Evolutionary conservation across 768 basidiomycete species (phyloP).

Genomic region (Boletus reticuloceps): DNA sequence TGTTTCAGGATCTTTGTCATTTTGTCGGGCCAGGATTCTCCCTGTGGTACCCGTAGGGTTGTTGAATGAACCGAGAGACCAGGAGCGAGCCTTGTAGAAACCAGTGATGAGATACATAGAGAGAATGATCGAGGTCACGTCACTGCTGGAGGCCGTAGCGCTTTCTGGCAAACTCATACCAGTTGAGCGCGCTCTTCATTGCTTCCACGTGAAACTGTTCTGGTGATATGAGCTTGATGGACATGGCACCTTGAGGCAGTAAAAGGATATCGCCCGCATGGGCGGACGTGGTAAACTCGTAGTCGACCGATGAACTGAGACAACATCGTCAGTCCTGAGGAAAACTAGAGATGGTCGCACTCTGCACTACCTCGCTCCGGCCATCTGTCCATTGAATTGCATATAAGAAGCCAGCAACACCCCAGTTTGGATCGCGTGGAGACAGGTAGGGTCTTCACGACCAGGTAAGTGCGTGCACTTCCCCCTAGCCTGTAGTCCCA

Average conservation of each 20-base stretch:
- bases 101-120: slow-evolving; percentile 2
- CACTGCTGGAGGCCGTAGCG: neutral
- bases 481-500: too few relatives aligned
- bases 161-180: neutral
- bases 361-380: too few relatives aligned
- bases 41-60: neutral
- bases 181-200: neutral
- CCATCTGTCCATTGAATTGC: too few relatives aligned
- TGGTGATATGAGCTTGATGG: neutral
- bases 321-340: too few relatives aligned
- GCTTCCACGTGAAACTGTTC: neutral
- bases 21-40: neutral
- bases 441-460: too few relatives aligned
- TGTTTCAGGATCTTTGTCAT: neutral
- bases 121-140: neutral
- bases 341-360: too few relatives aligned
- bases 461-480: too few relatives aligned
- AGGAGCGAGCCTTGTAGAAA: neutral
- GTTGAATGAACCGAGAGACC: neutral
- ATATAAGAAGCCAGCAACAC: too few relatives aligned
- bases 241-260: neutral
- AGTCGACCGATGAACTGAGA: neutral
- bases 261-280: neutral
- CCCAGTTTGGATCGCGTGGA: too few relatives aligned
- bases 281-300: neutral